A percentile compares a stretch with the other conserved stretches of the same genome.
Evolutionary conservation across 768 basidiomycete species (phyloP).

Genomic region (Rhodotorula diobovata): DNA sequence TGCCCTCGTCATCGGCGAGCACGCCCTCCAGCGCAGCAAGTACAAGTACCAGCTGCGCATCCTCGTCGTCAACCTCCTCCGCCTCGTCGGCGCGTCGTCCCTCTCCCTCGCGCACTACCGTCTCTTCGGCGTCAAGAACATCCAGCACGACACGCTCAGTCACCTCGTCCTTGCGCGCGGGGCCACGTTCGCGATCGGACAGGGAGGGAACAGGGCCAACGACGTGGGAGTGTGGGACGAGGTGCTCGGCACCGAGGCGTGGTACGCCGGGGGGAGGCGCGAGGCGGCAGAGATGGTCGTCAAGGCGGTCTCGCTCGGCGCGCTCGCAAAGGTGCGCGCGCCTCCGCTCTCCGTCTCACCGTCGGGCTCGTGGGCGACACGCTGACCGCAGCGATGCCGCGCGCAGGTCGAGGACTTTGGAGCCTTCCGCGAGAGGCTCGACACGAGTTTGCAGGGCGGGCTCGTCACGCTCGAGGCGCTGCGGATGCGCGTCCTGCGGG

Average conservation of each 20-base stretch:
- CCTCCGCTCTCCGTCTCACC: neutral
- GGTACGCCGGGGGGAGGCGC: constrained; percentile 10
- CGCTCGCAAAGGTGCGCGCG: constrained; percentile 66
- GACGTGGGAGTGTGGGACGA: constrained; percentile 74
- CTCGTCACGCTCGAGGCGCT: constrained; percentile 67
- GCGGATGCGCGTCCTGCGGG: constrained; percentile 74
- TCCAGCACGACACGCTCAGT: constrained; percentile 83
- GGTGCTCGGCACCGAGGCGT: constrained; percentile 24
- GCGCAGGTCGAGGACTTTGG: constrained; percentile 76
- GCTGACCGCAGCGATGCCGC: neutral
- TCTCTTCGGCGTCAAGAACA: constrained; percentile 69
- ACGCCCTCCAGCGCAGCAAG: constrained; percentile 64
- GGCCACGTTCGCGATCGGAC: constrained; percentile 75
- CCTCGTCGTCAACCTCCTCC: constrained; percentile 73
- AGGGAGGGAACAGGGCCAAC: constrained; percentile 57
- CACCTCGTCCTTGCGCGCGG: constrained; percentile 74
- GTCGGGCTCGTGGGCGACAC: neutral
- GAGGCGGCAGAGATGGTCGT: constrained; percentile 33
- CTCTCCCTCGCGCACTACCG: constrained; percentile 74
- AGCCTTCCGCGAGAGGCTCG: constrained; percentile 69
- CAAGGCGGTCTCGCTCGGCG: constrained; percentile 15
- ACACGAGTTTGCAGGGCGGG: constrained; percentile 69
- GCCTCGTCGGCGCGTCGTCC: constrained; percentile 69
- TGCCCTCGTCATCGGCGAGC: constrained; percentile 66
- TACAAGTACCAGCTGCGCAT: constrained; percentile 74